Evolutionary conservation across 495 filamentous ascomycete genomes (phyloP).

Genomic region (Diplogelasinospora grovesii): DNA sequence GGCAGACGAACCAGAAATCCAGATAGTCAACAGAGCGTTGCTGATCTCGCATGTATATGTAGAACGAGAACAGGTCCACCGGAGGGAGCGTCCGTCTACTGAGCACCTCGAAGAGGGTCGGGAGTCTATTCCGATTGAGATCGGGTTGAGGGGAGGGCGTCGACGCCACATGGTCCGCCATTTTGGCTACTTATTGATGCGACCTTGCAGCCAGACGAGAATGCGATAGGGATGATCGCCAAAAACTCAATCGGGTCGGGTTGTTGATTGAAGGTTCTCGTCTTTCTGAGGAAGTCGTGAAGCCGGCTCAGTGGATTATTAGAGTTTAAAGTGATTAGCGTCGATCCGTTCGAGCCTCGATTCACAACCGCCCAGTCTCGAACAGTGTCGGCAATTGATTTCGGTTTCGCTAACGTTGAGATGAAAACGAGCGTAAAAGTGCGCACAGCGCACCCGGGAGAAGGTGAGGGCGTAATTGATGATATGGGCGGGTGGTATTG

Average conservation of each 20-base stretch:
- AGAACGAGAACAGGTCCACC: constrained; percentile 96
- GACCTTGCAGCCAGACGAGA: too few species aligned
- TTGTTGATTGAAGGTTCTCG: too few species aligned
- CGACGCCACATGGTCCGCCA: constrained; percentile 29
- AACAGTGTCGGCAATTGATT: too few species aligned
- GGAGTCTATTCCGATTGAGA: constrained; percentile 68
- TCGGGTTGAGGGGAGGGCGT: constrained; percentile 41
- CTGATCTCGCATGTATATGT: constrained; percentile 99
- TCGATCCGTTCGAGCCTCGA: too few species aligned
- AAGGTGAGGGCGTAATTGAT: background rate
- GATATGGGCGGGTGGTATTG: too few species aligned
- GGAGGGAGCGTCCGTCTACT: constrained; percentile 85
- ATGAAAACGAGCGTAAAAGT: background rate
- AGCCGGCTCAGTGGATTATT: too few species aligned
- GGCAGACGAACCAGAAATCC: constrained; percentile 78
- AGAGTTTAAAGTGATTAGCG: too few species aligned
- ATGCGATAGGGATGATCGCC: too few species aligned
- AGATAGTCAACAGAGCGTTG: constrained; percentile 96
- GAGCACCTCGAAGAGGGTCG: constrained; percentile 90
- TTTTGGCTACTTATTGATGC: too few species aligned
- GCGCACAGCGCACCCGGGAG: constrained; percentile 1
- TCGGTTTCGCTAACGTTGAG: background rate
- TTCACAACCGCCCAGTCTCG: too few species aligned
- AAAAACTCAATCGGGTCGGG: too few species aligned
- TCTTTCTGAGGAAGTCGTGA: too few species aligned